Evolutionary conservation across 2,329 filamentous ascomycete species (phyloP).

Genomic region (Fusarium sp.): DNA sequence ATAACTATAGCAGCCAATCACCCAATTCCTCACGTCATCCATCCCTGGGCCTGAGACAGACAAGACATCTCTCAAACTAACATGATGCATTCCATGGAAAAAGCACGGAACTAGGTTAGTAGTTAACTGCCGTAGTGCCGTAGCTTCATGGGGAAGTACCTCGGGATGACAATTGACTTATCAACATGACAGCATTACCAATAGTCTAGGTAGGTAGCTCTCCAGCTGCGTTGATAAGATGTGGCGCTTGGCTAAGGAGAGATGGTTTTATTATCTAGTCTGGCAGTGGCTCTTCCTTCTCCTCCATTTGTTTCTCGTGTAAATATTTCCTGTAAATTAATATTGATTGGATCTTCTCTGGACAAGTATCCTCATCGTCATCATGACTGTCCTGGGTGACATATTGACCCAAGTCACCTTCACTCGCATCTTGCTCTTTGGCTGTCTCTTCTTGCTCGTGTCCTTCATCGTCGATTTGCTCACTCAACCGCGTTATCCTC

Average conservation of each 20-base stretch:
- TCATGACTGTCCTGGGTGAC: slow-evolving; percentile 16
- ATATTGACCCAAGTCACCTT: slow-evolving; percentile 45
- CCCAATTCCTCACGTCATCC: slow-evolving; percentile 10
- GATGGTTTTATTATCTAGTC: neutral
- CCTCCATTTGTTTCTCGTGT: neutral
- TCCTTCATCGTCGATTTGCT: slow-evolving; percentile 53
- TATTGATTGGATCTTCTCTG: neutral
- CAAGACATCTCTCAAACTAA: slow-evolving; percentile 3
- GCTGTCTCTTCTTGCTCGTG: slow-evolving; percentile 47
- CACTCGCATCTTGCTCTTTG: slow-evolving; percentile 41
- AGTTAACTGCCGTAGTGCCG: neutral
- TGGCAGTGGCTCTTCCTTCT: neutral
- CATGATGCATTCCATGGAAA: neutral
- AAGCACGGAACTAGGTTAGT: neutral
- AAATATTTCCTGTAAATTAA: neutral
- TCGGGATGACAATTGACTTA: neutral
- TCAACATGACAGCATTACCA: neutral
- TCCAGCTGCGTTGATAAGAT: neutral
- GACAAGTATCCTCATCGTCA: slow-evolving; percentile 7
- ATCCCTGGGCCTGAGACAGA: slow-evolving; percentile 14
- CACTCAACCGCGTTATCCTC: slow-evolving; percentile 51
- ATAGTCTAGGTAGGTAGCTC: too few relatives aligned
- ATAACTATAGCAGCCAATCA: neutral
- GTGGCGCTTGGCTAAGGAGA: neutral
- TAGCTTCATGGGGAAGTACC: neutral